Evolutionary conservation across 2,329 filamentous ascomycete genomes (phyloP).

Genomic region (Thielaviopsis ethacetica): DNA sequence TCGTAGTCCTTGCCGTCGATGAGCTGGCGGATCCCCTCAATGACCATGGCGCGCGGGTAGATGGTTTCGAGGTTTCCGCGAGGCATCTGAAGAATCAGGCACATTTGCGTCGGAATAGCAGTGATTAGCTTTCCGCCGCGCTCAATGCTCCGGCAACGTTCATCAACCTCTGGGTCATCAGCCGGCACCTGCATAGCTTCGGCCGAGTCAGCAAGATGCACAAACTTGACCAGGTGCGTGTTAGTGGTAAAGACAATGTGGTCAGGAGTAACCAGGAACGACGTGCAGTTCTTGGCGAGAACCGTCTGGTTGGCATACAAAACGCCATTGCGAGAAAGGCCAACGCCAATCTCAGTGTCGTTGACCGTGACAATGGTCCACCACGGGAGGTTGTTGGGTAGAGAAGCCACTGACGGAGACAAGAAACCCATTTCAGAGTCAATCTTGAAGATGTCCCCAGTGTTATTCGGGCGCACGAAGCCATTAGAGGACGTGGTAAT

Average conservation of each 20-base stretch:
- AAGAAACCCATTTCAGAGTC: conserved; percentile 1
- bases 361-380: conserved; percentile 32
- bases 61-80: conserved; percentile 92
- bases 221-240: conserved; percentile 84
- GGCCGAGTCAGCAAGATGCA: conserved; percentile 51
- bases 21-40: conserved; percentile 70
- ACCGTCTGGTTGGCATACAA: conserved; percentile 62
- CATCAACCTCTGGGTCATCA: conserved; percentile 83
- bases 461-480: conserved; percentile 1
- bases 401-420: conserved; percentile 10
- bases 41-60: conserved; percentile 78
- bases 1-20: conserved; percentile 71
- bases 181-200: conserved; percentile 64
- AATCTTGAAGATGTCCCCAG: conserved; percentile 5
- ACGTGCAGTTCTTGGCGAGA: conserved; percentile 78
- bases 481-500: conserved; percentile 4
- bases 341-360: conserved; percentile 31
- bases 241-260: conserved; percentile 88
- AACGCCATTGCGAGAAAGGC: conserved; percentile 58
- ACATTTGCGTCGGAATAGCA: conserved; percentile 76
- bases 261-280: conserved; percentile 62
- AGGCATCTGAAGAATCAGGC: conserved; percentile 83
- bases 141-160: conserved; percentile 83
- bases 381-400: conserved; percentile 21
- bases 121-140: conserved; percentile 75